These are phyloP conservation scores for Beta lomatogona DNA, from an alignment of 179 eudicot species.

Conservation along the genomic window DNA sequence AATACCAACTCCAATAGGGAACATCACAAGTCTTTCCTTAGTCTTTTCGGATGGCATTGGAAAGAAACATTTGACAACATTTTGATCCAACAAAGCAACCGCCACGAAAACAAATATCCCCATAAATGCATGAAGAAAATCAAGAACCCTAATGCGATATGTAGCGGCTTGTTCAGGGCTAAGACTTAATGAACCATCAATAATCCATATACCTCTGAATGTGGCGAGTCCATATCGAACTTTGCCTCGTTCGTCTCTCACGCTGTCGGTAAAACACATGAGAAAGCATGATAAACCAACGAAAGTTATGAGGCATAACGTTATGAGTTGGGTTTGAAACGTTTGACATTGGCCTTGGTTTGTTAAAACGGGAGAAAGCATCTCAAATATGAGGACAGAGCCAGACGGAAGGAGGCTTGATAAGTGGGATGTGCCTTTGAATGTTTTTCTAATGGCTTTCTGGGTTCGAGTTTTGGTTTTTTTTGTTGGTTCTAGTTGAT, in stretches of 20 bases:
- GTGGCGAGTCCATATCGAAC: conserved; percentile 77
- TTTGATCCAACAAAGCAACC: conserved; percentile 63
- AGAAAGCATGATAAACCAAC: conserved; percentile 55
- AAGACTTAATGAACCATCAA: conserved; percentile 50
- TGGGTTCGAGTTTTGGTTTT: conserved; percentile 49
- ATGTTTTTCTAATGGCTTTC: conserved; percentile 58
- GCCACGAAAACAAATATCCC: conserved; percentile 58
- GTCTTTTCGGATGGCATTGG: conserved; percentile 57
- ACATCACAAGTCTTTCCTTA: conserved; percentile 34
- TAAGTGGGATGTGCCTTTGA: conserved; percentile 58
- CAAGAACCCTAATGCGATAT: conserved; percentile 50
- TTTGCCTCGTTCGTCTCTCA: conserved; percentile 63
- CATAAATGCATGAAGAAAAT: conserved; percentile 63
- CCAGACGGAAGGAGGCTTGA: conserved; percentile 80
- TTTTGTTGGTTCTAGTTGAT: conserved; percentile 19
- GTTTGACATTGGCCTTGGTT: conserved; percentile 57
- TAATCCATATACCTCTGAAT: conserved; percentile 53
- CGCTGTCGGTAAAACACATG: conserved; percentile 68
- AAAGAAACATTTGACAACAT: conserved; percentile 62
- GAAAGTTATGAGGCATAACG: conserved; percentile 39
- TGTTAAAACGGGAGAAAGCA: conserved; percentile 60
- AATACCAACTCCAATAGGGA: conserved; percentile 61
- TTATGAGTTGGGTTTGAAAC: conserved; percentile 32
- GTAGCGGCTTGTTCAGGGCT: conserved; percentile 39
- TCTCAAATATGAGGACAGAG: conserved; percentile 64